Evolutionary conservation across 2,329 filamentous ascomycete genomes (phyloP).

Genomic region (Talaromyces sp.): DNA sequence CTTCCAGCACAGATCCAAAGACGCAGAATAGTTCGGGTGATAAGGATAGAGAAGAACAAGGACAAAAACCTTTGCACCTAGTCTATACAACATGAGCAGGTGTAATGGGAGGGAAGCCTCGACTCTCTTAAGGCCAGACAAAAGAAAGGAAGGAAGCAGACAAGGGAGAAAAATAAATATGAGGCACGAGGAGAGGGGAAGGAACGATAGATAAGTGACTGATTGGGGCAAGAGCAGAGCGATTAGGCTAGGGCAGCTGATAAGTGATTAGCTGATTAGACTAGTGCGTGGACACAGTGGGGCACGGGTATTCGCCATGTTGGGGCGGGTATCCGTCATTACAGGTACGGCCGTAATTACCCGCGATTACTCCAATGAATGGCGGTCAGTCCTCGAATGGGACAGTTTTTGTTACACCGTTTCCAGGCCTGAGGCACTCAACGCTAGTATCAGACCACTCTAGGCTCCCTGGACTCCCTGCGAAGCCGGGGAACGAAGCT

Average conservation of each 20-base stretch:
- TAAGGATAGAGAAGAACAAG: slow-evolving; percentile 11
- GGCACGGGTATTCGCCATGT: slow-evolving; percentile 14
- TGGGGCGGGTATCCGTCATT: slow-evolving; percentile 11
- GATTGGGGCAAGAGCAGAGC: slow-evolving; percentile 20
- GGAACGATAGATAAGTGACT: slow-evolving; percentile 19
- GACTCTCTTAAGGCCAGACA: background rate
- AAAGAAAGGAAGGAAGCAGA: background rate
- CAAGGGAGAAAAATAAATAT: slow-evolving; percentile 13
- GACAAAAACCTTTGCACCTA: slow-evolving; percentile 3
- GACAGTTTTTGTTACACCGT: background rate
- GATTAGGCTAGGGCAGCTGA: slow-evolving; percentile 21
- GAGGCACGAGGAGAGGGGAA: slow-evolving; percentile 20
- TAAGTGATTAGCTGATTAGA: slow-evolving; percentile 19
- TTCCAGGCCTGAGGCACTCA: background rate
- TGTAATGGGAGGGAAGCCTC: background rate
- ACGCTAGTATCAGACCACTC: background rate
- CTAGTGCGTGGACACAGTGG: slow-evolving; percentile 7
- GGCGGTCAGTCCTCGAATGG: background rate
- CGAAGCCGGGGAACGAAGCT: background rate
- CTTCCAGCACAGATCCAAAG: slow-evolving; percentile 18
- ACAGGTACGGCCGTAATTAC: slow-evolving; percentile 1
- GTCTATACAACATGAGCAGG: background rate
- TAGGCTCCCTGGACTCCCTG: background rate
- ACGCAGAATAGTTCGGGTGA: slow-evolving; percentile 16
- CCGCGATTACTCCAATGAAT: background rate